These are phyloP conservation scores for Sesbania bispinosa DNA, from an alignment of 306 rosid genomes.

Conservation along the genomic window DNA sequence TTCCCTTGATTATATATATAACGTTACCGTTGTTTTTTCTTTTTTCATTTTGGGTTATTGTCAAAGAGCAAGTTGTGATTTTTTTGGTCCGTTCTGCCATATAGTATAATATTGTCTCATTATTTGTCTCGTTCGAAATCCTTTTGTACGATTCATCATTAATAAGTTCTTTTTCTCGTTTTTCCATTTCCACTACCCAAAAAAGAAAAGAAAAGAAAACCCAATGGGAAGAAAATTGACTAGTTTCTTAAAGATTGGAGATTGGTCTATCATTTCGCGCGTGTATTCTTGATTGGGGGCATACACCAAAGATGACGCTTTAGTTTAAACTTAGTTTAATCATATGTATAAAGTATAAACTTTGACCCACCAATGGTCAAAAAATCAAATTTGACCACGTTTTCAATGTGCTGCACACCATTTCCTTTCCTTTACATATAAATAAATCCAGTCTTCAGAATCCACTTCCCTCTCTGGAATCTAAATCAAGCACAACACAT, in stretches of 20 bases:
- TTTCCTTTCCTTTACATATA: background rate
- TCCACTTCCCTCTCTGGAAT: background rate
- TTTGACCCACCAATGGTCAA: slow-evolving; percentile 36
- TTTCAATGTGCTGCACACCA: slow-evolving; percentile 17
- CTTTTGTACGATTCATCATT: too few relatives aligned
- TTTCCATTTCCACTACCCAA: too few relatives aligned
- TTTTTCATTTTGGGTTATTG: too few relatives aligned
- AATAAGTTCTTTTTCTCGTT: too few relatives aligned
- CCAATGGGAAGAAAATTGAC: background rate
- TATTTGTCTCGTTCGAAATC: too few relatives aligned
- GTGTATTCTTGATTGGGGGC: slow-evolving; percentile 24
- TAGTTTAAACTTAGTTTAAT: background rate
- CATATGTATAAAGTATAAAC: background rate
- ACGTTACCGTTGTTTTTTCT: too few relatives aligned
- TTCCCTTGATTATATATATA: too few relatives aligned
- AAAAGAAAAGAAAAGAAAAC: too few relatives aligned
- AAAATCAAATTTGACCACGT: slow-evolving; percentile 44
- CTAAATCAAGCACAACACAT: background rate
- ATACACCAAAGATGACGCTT: background rate
- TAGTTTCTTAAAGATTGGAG: background rate
- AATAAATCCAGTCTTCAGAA: background rate
- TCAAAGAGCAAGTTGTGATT: too few relatives aligned
- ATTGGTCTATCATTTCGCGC: background rate
- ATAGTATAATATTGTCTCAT: too few relatives aligned
- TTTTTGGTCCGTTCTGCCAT: too few relatives aligned